These are phyloP conservation scores for Tetradesmus obliquus DNA, from an alignment of 139 green algal genomes.

Conservation along the genomic window DNA sequence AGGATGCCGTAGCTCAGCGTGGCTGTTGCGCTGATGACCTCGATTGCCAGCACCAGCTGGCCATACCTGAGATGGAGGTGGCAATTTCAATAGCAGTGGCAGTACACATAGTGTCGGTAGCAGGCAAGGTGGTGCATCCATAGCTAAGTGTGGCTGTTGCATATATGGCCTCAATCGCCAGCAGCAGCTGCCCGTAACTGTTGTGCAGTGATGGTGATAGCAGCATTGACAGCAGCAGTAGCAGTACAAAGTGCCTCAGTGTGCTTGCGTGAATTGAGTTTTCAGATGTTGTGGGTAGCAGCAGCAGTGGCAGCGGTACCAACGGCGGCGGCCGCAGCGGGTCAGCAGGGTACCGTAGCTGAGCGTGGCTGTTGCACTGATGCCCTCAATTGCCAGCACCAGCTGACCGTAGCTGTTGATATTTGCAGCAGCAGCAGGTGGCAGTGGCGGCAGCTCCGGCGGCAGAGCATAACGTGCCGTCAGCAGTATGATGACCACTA, in stretches of 20 bases:
- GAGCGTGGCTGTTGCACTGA: conserved; percentile 50
- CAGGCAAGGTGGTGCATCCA: neutral
- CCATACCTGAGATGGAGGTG: conserved; percentile 36
- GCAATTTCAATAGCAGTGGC: neutral
- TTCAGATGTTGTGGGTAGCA: neutral
- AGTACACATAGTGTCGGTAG: neutral
- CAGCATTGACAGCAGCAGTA: neutral
- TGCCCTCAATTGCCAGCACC: conserved; percentile 50
- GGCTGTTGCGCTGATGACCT: conserved; percentile 50
- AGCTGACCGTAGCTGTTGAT: conserved; percentile 41
- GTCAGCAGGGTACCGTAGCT: conserved; percentile 47
- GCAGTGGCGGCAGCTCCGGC: neutral
- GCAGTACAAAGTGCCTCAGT: too few relatives aligned
- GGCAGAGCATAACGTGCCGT: too few relatives aligned
- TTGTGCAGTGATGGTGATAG: neutral
- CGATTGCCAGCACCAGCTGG: conserved; percentile 47
- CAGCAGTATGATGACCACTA: conserved; percentile 46
- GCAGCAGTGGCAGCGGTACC: neutral
- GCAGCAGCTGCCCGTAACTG: too few relatives aligned
- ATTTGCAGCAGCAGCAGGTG: neutral
- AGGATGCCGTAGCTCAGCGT: conserved; percentile 54
- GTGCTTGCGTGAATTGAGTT: too few relatives aligned
- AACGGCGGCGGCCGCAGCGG: neutral
- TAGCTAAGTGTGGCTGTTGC: too few relatives aligned
- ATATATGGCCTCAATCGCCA: too few relatives aligned